Conservation (phyloP, 306 rosid genomes). For the Casuarina cunninghamiana region DNA sequence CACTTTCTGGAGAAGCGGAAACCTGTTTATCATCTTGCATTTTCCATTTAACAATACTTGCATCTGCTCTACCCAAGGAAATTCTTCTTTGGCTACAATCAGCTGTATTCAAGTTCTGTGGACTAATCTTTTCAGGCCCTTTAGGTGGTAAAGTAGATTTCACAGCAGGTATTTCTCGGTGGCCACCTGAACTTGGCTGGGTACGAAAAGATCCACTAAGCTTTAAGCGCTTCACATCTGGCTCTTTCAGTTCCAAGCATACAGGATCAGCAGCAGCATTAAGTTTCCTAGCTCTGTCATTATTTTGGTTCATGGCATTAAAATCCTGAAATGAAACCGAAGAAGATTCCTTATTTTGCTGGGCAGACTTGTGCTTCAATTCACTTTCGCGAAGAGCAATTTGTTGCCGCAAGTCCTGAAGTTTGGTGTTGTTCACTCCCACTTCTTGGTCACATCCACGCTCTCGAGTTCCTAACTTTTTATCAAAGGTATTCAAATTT, state of each 20-base stretch:
- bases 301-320: constrained; percentile 38
- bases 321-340: constrained; percentile 49
- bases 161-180: constrained; percentile 35
- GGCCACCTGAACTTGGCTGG: constrained; percentile 37
- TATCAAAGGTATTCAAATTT: constrained; percentile 44
- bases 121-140: constrained; percentile 40
- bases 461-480: constrained; percentile 45
- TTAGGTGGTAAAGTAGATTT: constrained; percentile 45
- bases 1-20: constrained; percentile 46
- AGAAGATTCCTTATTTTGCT: constrained; percentile 61
- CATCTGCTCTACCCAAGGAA: constrained; percentile 46
- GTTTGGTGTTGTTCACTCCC: constrained; percentile 51
- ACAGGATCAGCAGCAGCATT: constrained; percentile 32
- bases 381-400: constrained; percentile 89
- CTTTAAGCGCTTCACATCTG: constrained; percentile 70
- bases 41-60: constrained; percentile 35
- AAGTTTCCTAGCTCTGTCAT: constrained; percentile 43
- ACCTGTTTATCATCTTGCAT: constrained; percentile 43
- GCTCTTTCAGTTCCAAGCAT: constrained; percentile 55
- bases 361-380: constrained; percentile 73
- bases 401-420: constrained; percentile 91
- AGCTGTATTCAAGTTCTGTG: constrained; percentile 33
- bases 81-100: constrained; percentile 39
- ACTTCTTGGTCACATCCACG: constrained; percentile 50
- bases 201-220: constrained; percentile 41